Conservation (phyloP, 345 rosid species). For the Eucalyptus erythrocorys region DNA sequence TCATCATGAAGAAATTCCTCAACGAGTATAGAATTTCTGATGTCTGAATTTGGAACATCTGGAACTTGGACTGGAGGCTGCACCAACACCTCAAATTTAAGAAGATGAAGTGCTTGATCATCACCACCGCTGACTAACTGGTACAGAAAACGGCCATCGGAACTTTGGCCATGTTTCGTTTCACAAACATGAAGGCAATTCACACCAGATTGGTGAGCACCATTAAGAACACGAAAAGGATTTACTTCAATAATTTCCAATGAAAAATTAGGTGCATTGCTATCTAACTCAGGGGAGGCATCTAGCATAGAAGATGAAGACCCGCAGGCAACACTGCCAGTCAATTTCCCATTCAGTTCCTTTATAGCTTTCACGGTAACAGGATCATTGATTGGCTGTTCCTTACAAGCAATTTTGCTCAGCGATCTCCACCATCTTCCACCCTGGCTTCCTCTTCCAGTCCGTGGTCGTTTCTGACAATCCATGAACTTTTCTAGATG, state of each 20-base stretch:
- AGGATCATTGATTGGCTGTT: conserved; percentile 2
- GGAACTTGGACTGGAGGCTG: conserved; percentile 1
- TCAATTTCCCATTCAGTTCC: not conserved
- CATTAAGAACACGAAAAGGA: conserved; percentile 41
- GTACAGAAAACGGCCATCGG: conserved; percentile 20
- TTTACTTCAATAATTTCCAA: conserved; percentile 39
- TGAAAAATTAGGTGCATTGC: conserved; percentile 11
- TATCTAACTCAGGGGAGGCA: conserved; percentile 10
- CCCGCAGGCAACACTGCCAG: not conserved
- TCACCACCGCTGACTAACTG: conserved; percentile 80
- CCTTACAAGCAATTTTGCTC: conserved; percentile 9
- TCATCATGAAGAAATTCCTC: not conserved
- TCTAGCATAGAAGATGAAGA: not conserved
- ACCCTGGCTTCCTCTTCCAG: conserved; percentile 96
- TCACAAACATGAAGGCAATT: conserved; percentile 71
- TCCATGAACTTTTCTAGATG: conserved; percentile 43
- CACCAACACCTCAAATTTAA: conserved; percentile 23
- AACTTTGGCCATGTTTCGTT: conserved; percentile 9
- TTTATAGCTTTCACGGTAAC: conserved; percentile 1
- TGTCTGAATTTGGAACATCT: not conserved
- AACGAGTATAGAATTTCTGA: conserved; percentile 5
- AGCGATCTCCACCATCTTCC: conserved; percentile 75
- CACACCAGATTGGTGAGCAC: conserved; percentile 81
- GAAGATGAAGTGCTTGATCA: conserved; percentile 81
- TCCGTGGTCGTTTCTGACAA: conserved; percentile 69